Percentiles rank a stretch among this genome's conserved stretches.
These are phyloP conservation scores for Pseudognaphalium luteoalbum DNA, from an alignment of 129 eudicot genomes.

Conservation along the genomic window DNA sequence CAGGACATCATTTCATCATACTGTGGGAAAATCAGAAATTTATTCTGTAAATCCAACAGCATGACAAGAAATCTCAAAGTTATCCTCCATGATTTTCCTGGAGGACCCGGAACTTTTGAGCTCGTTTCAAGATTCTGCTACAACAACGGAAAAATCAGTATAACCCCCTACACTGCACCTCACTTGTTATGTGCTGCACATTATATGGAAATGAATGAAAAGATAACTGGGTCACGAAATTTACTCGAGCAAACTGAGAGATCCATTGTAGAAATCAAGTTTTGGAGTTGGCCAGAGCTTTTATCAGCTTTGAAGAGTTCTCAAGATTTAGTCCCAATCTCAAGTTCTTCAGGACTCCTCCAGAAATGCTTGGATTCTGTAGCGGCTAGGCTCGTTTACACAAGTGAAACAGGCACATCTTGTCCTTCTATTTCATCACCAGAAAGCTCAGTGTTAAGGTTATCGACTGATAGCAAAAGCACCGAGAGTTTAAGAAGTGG, in stretches of 20 bases:
- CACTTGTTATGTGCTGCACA: conserved; percentile 49
- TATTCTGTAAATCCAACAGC: conserved; percentile 54
- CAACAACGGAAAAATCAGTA: conserved; percentile 51
- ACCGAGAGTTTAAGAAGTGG: conserved; percentile 61
- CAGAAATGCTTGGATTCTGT: conserved; percentile 58
- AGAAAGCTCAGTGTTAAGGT: conserved; percentile 63
- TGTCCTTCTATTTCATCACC: conserved; percentile 71
- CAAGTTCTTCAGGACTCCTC: conserved; percentile 38
- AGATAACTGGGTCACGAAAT: conserved; percentile 40
- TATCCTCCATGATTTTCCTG: conserved; percentile 81
- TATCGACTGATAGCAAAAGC: conserved; percentile 77
- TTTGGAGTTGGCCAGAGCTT: conserved; percentile 79
- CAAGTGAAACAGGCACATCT: conserved; percentile 70
- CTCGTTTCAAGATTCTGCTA: conserved; percentile 84
- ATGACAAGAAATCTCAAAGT: conserved; percentile 47
- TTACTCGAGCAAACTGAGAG: conserved; percentile 54
- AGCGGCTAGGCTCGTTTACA: conserved; percentile 47
- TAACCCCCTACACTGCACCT: conserved; percentile 47
- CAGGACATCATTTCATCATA: conserved; percentile 58
- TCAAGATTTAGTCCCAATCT: conserved; percentile 34
- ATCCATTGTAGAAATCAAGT: conserved; percentile 55
- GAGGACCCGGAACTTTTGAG: conserved; percentile 78
- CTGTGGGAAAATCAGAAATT: conserved; percentile 59
- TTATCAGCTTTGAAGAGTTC: conserved; percentile 51
- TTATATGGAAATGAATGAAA: conserved; percentile 75